phyloP scores from a whole-genome alignment of 441 rosid species.

The Raphanus hybrid region DNA sequence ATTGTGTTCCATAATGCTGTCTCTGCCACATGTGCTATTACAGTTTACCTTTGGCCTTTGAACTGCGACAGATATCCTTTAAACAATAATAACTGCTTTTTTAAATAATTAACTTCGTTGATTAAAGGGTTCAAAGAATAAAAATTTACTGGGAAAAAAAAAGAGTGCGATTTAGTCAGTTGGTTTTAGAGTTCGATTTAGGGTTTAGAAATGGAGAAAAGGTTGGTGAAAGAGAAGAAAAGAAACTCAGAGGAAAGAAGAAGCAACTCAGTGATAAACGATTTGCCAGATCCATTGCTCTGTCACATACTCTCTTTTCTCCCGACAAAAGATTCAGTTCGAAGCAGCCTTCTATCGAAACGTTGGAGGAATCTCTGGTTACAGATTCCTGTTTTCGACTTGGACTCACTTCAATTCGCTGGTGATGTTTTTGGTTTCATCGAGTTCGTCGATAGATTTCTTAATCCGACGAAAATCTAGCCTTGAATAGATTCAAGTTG shows the following conservation, averaged over 20 bases:
- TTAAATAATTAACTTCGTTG: background rate
- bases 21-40: conserved; percentile 51
- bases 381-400: background rate
- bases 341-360: background rate
- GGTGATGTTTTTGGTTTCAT: background rate
- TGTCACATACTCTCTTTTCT: background rate
- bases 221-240: background rate
- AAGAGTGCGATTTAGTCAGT: background rate
- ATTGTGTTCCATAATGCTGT: conserved; percentile 47
- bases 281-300: background rate
- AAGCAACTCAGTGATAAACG: background rate
- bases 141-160: background rate
- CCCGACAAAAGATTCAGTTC: background rate
- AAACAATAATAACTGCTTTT: no score
- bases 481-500: background rate
- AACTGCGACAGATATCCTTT: no score
- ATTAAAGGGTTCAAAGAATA: no score
- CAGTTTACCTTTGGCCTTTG: no score
- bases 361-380: background rate
- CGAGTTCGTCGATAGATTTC: background rate
- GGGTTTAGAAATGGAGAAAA: background rate
- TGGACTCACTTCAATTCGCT: background rate
- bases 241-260: no score
- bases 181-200: background rate
- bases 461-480: background rate